Percentiles rank a stretch among this genome's conserved stretches.
Conservation (phyloP, 768 basidiomycete genomes). For the Auricularia sp. region DNA sequence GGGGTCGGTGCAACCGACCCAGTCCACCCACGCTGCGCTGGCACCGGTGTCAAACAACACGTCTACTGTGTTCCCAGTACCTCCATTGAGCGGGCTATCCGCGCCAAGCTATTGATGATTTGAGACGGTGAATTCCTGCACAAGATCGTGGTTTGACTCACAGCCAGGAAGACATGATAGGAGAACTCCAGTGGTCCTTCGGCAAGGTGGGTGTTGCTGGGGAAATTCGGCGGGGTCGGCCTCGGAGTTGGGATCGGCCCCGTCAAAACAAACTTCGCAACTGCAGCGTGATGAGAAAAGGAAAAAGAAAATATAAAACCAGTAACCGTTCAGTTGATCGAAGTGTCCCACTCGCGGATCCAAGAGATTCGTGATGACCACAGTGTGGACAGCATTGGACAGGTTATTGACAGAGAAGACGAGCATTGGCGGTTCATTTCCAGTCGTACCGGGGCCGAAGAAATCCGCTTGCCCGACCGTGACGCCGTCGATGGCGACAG, state of each 20-base stretch:
- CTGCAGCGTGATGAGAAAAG: neutral
- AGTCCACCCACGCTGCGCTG: slow-evolving; percentile 2
- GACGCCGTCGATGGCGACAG: neutral
- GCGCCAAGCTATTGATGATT: neutral
- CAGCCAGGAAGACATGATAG: slow-evolving; percentile 2
- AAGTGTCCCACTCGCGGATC: slow-evolving; percentile 1
- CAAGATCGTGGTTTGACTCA: neutral
- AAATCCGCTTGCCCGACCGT: neutral
- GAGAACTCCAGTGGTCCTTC: slow-evolving; percentile 2
- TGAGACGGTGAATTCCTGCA: no score
- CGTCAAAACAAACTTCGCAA: neutral
- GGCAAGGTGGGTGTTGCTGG: neutral
- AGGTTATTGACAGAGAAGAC: neutral
- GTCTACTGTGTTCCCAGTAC: neutral
- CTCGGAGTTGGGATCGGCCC: neutral
- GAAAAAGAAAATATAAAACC: neutral
- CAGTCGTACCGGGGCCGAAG: slow-evolving; percentile 1
- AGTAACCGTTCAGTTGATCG: neutral
- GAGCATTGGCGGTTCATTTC: neutral
- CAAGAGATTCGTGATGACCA: slow-evolving; percentile 1
- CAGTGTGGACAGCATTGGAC: neutral
- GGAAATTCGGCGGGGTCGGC: neutral
- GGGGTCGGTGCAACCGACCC: neutral
- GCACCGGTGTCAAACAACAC: slow-evolving; percentile 6
- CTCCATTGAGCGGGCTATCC: neutral